Base-by-base conservation (phyloP, 257 asterid species). In the Verbena officinalis region DNA sequence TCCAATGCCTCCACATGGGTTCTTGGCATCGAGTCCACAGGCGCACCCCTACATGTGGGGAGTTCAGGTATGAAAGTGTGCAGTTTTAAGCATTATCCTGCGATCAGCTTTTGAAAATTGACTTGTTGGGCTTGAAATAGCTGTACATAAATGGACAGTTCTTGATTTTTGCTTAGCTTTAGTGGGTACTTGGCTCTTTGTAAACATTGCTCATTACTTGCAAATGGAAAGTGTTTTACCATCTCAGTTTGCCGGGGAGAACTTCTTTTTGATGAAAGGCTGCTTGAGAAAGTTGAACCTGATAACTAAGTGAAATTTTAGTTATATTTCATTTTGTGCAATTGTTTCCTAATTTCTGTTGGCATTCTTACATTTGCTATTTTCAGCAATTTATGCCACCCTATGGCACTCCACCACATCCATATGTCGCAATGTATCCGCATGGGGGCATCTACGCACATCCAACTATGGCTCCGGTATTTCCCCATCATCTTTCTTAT, bases 1-100 rank as follows among this genome's bases (percentile, higher is more conserved):
- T 49, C 96, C 88, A 27, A 77, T 92, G 80, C 96, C 92, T 72
- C 96, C 98, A 27, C 96, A 75, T 63, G 98, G 96, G 52, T 92
- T 65, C 81, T 21, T 92, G 87, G 88, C 93, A 12, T 76, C 98
- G 46, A 84, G 80, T 73, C 96, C 98, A 59, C 96, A 92, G 75
- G 78, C 89, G 3, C 96, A 92, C 77, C 96, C 96, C 40, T 89
- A 92, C 62, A 89, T 92, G 98, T 92, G 98, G 98, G 96, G 98
- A 70, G 95, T 91, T 74, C 98, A 92, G 91, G 98, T 43, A 42
- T 54, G 53, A 30, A 44, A 33, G 54, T 51, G 14, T 30, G 62
- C 10, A 17, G 15, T 38, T 64, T 63, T 55, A 20, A 55, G 55
- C 30, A 56, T 46, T 12, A 8, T 38, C 42, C 36, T 19, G 66